phyloP scores from a whole-genome alignment of 2,329 filamentous ascomycete species.

The Fusarium coicis region DNA sequence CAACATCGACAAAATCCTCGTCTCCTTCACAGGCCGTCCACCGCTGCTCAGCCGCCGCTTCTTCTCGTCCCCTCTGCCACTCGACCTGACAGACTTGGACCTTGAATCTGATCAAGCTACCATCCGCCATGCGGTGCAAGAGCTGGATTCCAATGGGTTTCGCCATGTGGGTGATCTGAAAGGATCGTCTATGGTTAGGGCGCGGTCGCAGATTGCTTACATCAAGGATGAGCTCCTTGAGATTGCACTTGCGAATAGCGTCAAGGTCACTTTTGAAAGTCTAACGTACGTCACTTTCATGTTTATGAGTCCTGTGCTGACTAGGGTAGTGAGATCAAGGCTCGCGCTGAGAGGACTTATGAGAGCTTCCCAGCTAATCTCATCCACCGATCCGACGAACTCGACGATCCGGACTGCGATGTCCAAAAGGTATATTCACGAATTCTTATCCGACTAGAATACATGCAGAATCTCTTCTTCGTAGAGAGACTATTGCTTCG shows the following conservation, averaged over 20 bases:
- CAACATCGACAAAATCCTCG: conserved; percentile 60
- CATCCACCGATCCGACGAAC: conserved; percentile 51
- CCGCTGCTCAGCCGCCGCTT: conserved; percentile 64
- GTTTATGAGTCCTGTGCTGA: background rate
- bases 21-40: conserved; percentile 65
- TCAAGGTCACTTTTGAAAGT: conserved; percentile 23
- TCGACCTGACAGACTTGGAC: conserved; percentile 64
- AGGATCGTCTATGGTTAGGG: conserved; percentile 57
- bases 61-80: conserved; percentile 62
- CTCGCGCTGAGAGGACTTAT: conserved; percentile 47
- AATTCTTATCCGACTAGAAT: conserved; percentile 60
- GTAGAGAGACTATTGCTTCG: conserved; percentile 66
- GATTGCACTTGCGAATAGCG: conserved; percentile 57
- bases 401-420: conserved; percentile 48
- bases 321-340: conserved; percentile 49
- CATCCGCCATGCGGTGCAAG: conserved; percentile 26
- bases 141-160: conserved; percentile 63
- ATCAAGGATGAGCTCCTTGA: conserved; percentile 70
- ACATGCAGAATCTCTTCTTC: conserved; percentile 68
- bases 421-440: conserved; percentile 53
- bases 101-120: conserved; percentile 55
- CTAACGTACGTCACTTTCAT: conserved; percentile 24
- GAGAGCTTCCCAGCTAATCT: conserved; percentile 52
- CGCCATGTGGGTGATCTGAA: conserved; percentile 57
- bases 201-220: conserved; percentile 58